phyloP scores from a whole-genome alignment of 495 filamentous ascomycete species.

The Lasiosphaeris hirsuta region DNA sequence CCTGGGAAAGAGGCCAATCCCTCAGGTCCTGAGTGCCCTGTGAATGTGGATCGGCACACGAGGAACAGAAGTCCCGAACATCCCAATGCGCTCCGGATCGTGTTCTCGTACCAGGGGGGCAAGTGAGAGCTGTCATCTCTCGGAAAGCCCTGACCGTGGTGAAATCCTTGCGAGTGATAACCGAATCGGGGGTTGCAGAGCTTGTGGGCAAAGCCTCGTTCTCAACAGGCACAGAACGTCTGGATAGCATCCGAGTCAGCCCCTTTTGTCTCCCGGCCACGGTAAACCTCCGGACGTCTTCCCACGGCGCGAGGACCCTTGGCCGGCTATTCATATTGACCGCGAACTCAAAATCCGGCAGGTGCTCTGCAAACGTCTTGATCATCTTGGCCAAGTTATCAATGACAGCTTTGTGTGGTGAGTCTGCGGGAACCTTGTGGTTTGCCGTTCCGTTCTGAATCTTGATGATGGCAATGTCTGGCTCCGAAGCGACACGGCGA shows the following conservation, averaged over 20 bases:
- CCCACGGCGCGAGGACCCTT: constrained; percentile 69
- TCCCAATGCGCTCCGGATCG: constrained; percentile 53
- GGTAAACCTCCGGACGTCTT: constrained; percentile 45
- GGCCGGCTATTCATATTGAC: constrained; percentile 79
- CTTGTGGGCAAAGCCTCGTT: constrained; percentile 3
- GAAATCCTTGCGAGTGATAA: background rate
- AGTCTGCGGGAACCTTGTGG: constrained; percentile 40
- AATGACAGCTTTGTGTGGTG: constrained; percentile 51
- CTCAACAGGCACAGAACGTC: background rate
- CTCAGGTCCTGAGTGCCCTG: constrained; percentile 57
- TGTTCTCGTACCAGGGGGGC: constrained; percentile 56
- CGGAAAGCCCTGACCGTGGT: constrained; percentile 48
- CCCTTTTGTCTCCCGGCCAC: constrained; percentile 31
- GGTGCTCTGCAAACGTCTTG: constrained; percentile 60
- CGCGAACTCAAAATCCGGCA: constrained; percentile 78
- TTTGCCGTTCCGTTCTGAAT: constrained; percentile 50
- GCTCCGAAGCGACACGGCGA: constrained; percentile 35
- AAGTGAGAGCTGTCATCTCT: constrained; percentile 49
- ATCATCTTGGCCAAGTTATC: constrained; percentile 65
- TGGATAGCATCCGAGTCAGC: constrained; percentile 35
- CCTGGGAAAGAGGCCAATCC: constrained; percentile 61
- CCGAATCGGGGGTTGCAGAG: background rate
- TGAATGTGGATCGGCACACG: constrained; percentile 64
- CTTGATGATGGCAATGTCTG: constrained; percentile 34
- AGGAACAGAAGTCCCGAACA: constrained; percentile 54